Base-by-base conservation (phyloP, 73 alveolate species). In the Urostyla sp. region DNA sequence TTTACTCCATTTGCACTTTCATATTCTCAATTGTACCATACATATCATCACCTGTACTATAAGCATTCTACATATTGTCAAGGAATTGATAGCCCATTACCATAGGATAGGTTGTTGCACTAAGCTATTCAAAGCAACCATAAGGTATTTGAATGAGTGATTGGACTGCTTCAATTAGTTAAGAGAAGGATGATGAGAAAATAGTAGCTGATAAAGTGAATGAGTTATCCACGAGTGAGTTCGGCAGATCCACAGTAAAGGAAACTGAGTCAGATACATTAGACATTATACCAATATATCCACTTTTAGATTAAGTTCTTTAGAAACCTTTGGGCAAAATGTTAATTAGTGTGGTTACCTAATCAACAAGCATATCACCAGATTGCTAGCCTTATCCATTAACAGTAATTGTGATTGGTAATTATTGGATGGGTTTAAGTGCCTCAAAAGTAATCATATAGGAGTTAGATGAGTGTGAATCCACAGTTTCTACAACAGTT, bases 41-140 rank as follows among this genome's bases (percentile, higher is more conserved):
- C n/a, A n/a, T n/a, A n/a, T n/a, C n/a, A n/a, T n/a, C n/a, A 45
- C 52, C 20, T 52, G 24, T 49, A 15, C 7, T 43, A 0, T 57
- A 46, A 38, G 36, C 21, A 1, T 53, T 67, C 55, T 84, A 78
- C 16, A 80, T 37, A 46, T 76, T 49, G 34, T 75, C 36, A 49
- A 85, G 59, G 18, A 85, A 44, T 16, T 52, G 44, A 28, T 75
- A 50, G 0, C 87, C 89, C 93, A 85, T 75, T 26, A 75, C 86
- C 40, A 85, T 20, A 0, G 93, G 93, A 51, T 72, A 85, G 24
- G 93, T 75, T 20, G 86, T 73, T 3, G 93, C 75, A 20, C 89
- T 60, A 13, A 85, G 60, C 37, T 85, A 77, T 34, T 85, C 93
- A 44, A 85, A 85, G 72, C 93, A 85, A 1, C 93, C 93, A 35